Evolutionary conservation across 2,329 filamentous ascomycete species (phyloP), one percentile per base, ranked within the genome.

Genomic region (Alternaria panax): DNA sequence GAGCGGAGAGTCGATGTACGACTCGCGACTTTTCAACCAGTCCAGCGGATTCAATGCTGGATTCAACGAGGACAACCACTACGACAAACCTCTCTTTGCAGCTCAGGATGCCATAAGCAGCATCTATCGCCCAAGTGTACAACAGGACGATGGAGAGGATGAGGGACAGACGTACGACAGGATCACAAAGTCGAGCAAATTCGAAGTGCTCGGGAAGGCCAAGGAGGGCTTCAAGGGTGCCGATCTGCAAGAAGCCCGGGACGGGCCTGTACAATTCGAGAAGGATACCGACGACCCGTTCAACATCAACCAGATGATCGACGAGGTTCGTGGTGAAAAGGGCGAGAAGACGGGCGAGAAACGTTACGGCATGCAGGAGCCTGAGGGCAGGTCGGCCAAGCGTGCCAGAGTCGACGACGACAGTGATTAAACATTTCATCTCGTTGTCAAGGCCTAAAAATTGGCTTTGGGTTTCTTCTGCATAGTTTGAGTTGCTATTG

Each of bases 51-150:
- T 99, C 75, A 90, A 93, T 68, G 87, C 89, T 52, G 95, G 94
- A 0, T 93, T 97, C 85, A 99, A 99, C 78, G 95, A 99, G 78
- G 95, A 99, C 78, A 95, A 99, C 74, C 88, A 90, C 0, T 99
- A 98, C 81, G 95, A 98, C 78, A 98, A 98, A 80, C 95, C 95
- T 20, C 83, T 99, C 7, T 99, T 99, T 76, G 93, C 93, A 1
- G 94, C 95, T 14, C 93, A 97, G 76, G 94, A 98, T 75, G 94
- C 92, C 8, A 92, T 97, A 71, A 95, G 88, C 80, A 94, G 90
- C 77, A 98, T 99, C 67, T 99, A 99, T 79, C 87, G 93, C 32
- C 92, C 94, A 1, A 87, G 87, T 22, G 87, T 90, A 24, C 84
- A 85, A 42, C 88, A 90, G 57, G 87, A 90, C 43, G 89, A 88